These are phyloP conservation scores for Panus rudis DNA, from an alignment of 768 basidiomycete species.

Conservation along the genomic window DNA sequence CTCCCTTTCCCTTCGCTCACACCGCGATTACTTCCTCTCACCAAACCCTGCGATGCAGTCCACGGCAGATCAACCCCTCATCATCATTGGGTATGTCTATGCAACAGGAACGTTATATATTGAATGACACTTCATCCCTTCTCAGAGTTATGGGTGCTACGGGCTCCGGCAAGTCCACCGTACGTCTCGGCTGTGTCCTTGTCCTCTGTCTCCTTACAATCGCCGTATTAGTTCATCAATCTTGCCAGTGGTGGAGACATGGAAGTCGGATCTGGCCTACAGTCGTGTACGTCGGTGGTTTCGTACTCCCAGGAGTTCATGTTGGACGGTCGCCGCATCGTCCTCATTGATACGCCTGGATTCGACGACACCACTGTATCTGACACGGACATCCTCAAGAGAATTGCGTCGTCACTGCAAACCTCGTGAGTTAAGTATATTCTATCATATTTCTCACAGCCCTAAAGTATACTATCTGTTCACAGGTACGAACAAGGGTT, in stretches of 20 bases:
- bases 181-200: conserved; percentile 7
- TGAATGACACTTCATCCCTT: not conserved
- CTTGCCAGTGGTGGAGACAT: conserved; percentile 41
- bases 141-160: conserved; percentile 19
- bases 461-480: too few species aligned
- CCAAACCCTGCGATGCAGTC: too few species aligned
- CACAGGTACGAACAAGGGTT: conserved; percentile 11
- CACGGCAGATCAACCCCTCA: too few species aligned
- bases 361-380: conserved; percentile 43
- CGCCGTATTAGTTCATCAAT: conserved; percentile 42
- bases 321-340: conserved; percentile 34
- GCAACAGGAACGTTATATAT: too few species aligned
- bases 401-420: conserved; percentile 7
- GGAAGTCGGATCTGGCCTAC: conserved; percentile 37
- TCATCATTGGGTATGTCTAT: not conserved
- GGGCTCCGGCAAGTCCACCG: conserved; percentile 17
- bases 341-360: conserved; percentile 52
- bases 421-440: conserved; percentile 4
- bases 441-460: not conserved
- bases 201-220: not conserved
- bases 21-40: too few species aligned
- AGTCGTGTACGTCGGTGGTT: conserved; percentile 46
- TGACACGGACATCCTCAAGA: conserved; percentile 12
- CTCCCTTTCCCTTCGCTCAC: too few species aligned
- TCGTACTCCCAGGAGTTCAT: conserved; percentile 36